Evolutionary conservation across 768 basidiomycete species (phyloP), one percentile per base, ranked within the genome.

Genomic region (Termitomyces sp.): DNA sequence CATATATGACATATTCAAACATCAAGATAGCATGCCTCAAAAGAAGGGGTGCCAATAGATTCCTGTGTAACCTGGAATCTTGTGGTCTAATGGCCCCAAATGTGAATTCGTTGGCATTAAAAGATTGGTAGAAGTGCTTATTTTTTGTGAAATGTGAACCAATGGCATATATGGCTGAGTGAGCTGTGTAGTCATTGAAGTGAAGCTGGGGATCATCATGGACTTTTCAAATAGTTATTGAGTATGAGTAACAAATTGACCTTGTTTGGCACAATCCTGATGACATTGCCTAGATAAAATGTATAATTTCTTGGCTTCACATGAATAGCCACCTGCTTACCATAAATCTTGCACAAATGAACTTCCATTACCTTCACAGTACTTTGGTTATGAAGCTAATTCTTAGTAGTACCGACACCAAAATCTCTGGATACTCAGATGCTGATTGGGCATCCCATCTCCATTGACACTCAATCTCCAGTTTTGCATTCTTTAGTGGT

Each of bases 211-310:
- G 14, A 31, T 21, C n/a, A 21, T 32, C 9, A 38, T 56, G 19
- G 49, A 44, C 23, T 17, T 41, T 23, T 31, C 32, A 25, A 21
- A 12, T 21, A 4, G 34, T n/a, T n/a, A 38, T 23, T 23, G 25
- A 48, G 56, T 19, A 38, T 4, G 8, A 42, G 16, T 17, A 17
- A 21, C 29, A 31, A 27, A 6, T 27, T 38, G 49, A 75, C 75
- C 60, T 76, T 72, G 55, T 76, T 76, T 12, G 76, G 75, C 8
- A 68, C 73, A 59, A 75, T 71, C 49, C 76, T 69, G 23, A 77
- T 64, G 14, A 75, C 71, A n/a, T 69, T 62, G 8, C 76, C 76
- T 77, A 53, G 16, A 51, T 21, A 32, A 16, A 19, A 45, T 41
- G 23, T 40, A 16, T 4, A 17, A 11, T 58, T 34, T 38, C 25